Percentiles rank a stretch among this genome's conserved stretches.
phyloP scores from a whole-genome alignment of 495 filamentous ascomycete genomes.

The Tuber umbilicatum region DNA sequence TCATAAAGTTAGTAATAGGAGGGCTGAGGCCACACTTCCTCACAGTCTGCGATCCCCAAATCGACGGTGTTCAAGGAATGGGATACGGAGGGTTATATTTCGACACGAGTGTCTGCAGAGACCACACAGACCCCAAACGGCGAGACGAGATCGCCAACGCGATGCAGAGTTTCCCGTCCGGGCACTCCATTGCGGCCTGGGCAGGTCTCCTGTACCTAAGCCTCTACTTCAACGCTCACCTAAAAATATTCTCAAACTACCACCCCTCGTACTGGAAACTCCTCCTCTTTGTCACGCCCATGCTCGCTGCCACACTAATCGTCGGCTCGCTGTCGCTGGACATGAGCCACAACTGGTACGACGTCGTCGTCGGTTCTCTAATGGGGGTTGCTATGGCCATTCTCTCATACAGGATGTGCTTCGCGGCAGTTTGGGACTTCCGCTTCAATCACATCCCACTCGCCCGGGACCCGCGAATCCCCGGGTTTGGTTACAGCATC shows the following conservation, averaged over 20 bases:
- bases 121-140: conserved; percentile 47
- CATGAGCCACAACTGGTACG: conserved; percentile 55
- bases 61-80: conserved; percentile 41
- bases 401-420: conserved; percentile 53
- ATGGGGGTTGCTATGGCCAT: conserved; percentile 57
- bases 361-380: conserved; percentile 52
- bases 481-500: conserved; percentile 30
- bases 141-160: conserved; percentile 48
- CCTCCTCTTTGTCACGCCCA: conserved; percentile 43
- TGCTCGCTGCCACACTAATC: conserved; percentile 43
- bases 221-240: conserved; percentile 61
- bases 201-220: conserved; percentile 53
- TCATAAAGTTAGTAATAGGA: conserved; percentile 54
- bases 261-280: conserved; percentile 47
- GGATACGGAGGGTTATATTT: conserved; percentile 47
- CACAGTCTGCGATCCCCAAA: conserved; percentile 52
- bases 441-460: conserved; percentile 46
- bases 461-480: conserved; percentile 22
- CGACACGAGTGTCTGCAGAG: conserved; percentile 48
- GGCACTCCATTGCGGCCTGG: conserved; percentile 55
- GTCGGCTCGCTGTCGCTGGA: conserved; percentile 38
- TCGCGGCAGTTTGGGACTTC: conserved; percentile 56
- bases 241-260: conserved; percentile 56
- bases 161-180: conserved; percentile 56
- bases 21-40: conserved; percentile 57